Percentiles rank a stretch among this genome's conserved stretches.
Conservation (phyloP, 2,329 filamentous ascomycete genomes). For the Fusarium pseudoanthophilum region DNA sequence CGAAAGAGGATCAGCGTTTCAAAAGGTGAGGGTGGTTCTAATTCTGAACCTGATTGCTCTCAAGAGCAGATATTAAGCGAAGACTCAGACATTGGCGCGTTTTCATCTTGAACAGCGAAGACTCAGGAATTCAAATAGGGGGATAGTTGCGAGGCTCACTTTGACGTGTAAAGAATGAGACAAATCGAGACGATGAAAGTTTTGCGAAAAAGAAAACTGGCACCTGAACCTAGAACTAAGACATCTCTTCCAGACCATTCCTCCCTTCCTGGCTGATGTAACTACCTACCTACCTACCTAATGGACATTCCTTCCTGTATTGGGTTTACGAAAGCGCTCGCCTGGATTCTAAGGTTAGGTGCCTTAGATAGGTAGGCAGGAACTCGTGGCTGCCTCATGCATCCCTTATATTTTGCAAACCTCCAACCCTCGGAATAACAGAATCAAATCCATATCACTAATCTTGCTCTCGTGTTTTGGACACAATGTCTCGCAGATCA, state of each 20-base stretch:
- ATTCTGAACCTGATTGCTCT: too few relatives aligned
- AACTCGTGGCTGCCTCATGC: not conserved
- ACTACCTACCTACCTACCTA: not conserved
- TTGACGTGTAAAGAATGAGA: slow-evolving; percentile 13
- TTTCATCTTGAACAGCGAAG: not conserved
- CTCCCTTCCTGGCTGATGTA: not conserved
- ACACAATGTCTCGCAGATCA: slow-evolving; percentile 8
- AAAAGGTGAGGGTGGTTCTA: not conserved
- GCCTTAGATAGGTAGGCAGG: not conserved
- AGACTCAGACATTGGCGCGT: not conserved
- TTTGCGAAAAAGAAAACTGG: not conserved
- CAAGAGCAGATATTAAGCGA: not conserved
- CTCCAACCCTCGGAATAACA: not conserved
- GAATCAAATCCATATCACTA: not conserved
- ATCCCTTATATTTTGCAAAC: not conserved
- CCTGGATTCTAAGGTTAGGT: not conserved
- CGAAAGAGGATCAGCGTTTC: not conserved
- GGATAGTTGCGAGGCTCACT: slow-evolving; percentile 24
- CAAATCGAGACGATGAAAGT: slow-evolving; percentile 3
- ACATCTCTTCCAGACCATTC: not conserved
- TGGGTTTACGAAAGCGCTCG: not conserved
- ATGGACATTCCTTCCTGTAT: not conserved
- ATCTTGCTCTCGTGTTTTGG: not conserved
- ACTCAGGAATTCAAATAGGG: not conserved
- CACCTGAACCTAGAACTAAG: slow-evolving; percentile 1